Base-by-base conservation (phyloP, 176 grass and related monocot species). In the Hyparrhenia diplandra region DNA sequence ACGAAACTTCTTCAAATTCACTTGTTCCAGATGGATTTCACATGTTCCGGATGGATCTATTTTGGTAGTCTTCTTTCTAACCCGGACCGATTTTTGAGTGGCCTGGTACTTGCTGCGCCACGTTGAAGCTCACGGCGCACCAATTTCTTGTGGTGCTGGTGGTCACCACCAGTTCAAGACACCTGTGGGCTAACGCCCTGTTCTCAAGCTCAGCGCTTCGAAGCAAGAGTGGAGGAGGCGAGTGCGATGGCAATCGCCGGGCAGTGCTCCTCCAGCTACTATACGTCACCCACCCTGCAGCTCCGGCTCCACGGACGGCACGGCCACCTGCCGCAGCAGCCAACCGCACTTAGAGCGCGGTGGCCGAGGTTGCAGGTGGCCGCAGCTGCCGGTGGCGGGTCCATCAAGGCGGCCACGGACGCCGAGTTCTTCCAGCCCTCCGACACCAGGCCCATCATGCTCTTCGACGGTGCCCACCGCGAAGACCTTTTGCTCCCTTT, bases 391-490 rank as follows among this genome's bases (percentile, higher is more conserved):
- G 69, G 59, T 17, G 61, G 60, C 41, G 54, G 55, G 9, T 77
- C 81, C 75, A 68, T 89, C 43, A 86, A 77, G 76, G 85, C 69
- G 40, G 79, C 76, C 69, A 90, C 90, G 14, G 88, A 95, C 41
- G 88, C 75, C 34, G 86, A 99, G 71, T 93, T 95, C 88, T 95
- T 95, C 86, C 88, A 84, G 81, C 51, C 76, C 9, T 21, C 62
- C 51, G 96, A 95, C 68, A 18, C 36, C 6, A 87, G 92, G 75
- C 88, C 88, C 40, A 95, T 99, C 90, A 95, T 93, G 92, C 92
- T 93, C 68, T 95, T 99, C 66, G 96, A 99, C 62, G 96, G 95
- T 94, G 61, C 59, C 36, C 2, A 7, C 73, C n/a, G n/a, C n/a
- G 0, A 6, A 25, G 20, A 30, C 29, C 24, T 6, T 67, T n/a